Percentiles rank a stretch among this genome's conserved stretches.
These are phyloP conservation scores for Aegilops bicornis DNA, from an alignment of 176 grass and related monocot species.

Conservation along the genomic window DNA sequence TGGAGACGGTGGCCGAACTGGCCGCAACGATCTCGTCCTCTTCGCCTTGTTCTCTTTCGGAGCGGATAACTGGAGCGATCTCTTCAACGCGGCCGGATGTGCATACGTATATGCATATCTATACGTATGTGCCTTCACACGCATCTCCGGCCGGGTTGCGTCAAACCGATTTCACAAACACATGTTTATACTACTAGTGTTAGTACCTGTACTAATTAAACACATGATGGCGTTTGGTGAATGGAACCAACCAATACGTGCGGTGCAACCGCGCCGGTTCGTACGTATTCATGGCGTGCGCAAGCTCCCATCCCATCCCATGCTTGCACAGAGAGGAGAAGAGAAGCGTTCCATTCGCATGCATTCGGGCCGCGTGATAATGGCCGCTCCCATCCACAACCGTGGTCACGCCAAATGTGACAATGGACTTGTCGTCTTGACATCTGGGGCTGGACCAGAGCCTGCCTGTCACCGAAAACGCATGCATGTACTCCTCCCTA, in stretches of 20 bases:
- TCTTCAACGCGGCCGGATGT: neutral
- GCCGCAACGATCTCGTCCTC: neutral
- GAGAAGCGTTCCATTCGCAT: neutral
- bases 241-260: neutral
- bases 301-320: no score
- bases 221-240: neutral
- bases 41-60: neutral
- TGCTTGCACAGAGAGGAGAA: neutral
- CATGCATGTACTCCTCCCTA: neutral
- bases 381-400: neutral
- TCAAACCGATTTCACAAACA: neutral
- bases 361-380: neutral
- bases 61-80: neutral
- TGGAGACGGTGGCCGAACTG: slow-evolving; percentile 25
- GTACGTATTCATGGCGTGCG: neutral
- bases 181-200: neutral
- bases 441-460: slow-evolving; percentile 12
- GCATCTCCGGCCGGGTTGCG: neutral
- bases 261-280: slow-evolving; percentile 2
- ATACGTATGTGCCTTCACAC: neutral
- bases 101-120: neutral
- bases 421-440: slow-evolving; percentile 17
- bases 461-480: slow-evolving; percentile 8
- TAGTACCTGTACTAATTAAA: neutral
- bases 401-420: slow-evolving; percentile 35